Percentiles rank a stretch among this genome's conserved stretches.
phyloP scores from a whole-genome alignment of 305 asterid genomes.

The Plantago lanceolata region DNA sequence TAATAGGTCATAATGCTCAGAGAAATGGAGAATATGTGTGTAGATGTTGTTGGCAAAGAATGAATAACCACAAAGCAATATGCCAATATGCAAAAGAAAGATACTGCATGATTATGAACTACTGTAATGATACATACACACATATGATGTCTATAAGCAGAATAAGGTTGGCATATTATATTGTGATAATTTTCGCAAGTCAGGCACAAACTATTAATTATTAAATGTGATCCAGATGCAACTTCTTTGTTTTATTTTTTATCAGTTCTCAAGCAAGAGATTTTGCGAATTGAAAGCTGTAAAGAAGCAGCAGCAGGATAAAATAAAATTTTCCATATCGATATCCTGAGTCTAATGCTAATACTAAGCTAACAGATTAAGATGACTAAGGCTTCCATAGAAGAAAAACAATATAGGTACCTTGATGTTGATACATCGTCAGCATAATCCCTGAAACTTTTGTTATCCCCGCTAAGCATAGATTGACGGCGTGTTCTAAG shows the following conservation, averaged over 20 bases:
- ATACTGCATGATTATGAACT: neutral
- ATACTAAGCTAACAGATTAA: neutral
- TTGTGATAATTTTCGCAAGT: neutral
- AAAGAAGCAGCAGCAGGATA: neutral
- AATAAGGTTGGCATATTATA: neutral
- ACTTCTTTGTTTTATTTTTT: neutral
- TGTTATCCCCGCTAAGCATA: constrained; percentile 87
- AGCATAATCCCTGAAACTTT: constrained; percentile 55
- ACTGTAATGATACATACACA: neutral
- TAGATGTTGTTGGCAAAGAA: neutral
- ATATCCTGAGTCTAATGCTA: constrained; percentile 5
- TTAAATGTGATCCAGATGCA: neutral
- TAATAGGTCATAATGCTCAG: neutral
- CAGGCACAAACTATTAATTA: neutral
- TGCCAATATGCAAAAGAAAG: constrained; percentile 16
- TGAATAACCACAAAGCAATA: constrained; percentile 18
- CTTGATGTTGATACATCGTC: constrained; percentile 65
- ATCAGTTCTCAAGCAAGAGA: constrained; percentile 5
- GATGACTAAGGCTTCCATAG: neutral
- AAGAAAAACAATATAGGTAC: constrained; percentile 31
- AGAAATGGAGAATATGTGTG: neutral
- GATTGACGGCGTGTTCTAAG: constrained; percentile 77
- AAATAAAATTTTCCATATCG: constrained; percentile 20
- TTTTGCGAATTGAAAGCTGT: neutral
- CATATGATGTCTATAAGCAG: constrained; percentile 2